phyloP scores from a whole-genome alignment of 495 filamentous ascomycete species.

The Xylaria curta region DNA sequence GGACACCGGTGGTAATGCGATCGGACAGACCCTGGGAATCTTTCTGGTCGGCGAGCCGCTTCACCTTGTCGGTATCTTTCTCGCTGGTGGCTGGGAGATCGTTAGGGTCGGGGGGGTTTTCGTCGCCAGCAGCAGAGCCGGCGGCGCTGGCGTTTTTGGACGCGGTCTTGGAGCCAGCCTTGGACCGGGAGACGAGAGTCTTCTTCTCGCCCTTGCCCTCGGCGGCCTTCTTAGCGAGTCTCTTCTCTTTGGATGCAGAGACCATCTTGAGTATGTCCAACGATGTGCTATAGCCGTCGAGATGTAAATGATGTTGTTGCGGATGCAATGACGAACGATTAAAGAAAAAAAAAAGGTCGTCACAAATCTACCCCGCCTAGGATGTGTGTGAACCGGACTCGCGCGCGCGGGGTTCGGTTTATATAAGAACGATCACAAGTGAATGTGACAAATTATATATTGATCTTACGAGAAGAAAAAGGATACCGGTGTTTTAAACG shows the following conservation, averaged over 20 bases:
- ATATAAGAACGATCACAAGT: slow-evolving; percentile 20
- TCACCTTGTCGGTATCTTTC: slow-evolving; percentile 79
- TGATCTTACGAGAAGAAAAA: not conserved
- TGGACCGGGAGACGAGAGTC: slow-evolving; percentile 70
- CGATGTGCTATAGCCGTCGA: not conserved
- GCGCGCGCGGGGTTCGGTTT: slow-evolving; percentile 10
- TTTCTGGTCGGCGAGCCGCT: slow-evolving; percentile 77
- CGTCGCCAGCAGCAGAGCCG: slow-evolving; percentile 73
- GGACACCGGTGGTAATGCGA: slow-evolving; percentile 96
- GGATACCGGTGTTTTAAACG: too few relatives aligned
- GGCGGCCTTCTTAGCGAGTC: slow-evolving; percentile 91
- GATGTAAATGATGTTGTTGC: not conserved
- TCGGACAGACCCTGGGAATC: slow-evolving; percentile 96
- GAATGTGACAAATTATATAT: slow-evolving; percentile 15
- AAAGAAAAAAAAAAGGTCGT: slow-evolving; percentile 12
- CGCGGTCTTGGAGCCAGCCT: slow-evolving; percentile 67
- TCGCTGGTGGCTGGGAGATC: slow-evolving; percentile 73
- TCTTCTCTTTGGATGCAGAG: slow-evolving; percentile 96
- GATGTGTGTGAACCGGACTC: slow-evolving; percentile 4
- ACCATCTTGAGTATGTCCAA: slow-evolving; percentile 77
- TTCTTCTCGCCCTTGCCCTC: slow-evolving; percentile 74
- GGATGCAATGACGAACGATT: not conserved
- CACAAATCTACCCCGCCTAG: slow-evolving; percentile 20
- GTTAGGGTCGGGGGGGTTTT: slow-evolving; percentile 61
- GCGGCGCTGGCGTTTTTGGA: slow-evolving; percentile 71